Conservation (phyloP, 352 stramenopile genomes). For the Pythium aristosporum region DNA sequence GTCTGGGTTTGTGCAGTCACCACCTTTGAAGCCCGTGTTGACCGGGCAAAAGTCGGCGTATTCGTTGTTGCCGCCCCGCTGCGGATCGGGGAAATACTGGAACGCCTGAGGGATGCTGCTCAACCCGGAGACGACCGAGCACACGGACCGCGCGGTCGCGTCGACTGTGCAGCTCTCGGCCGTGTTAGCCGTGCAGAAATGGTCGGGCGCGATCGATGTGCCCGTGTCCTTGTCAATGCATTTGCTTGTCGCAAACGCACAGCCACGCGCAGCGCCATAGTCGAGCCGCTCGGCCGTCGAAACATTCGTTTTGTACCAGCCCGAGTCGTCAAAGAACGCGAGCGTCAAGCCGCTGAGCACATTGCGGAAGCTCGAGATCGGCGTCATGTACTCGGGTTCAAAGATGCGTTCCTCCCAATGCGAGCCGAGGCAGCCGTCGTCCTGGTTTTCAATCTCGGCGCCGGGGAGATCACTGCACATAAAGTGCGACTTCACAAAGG, state of each 20-base stretch:
- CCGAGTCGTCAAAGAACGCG: constrained; percentile 82
- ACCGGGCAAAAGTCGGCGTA: constrained; percentile 81
- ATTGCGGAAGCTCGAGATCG: constrained; percentile 74
- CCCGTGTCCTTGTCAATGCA: constrained; percentile 61
- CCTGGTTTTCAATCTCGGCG: constrained; percentile 78
- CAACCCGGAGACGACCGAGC: constrained; percentile 41
- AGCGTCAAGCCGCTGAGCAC: constrained; percentile 69
- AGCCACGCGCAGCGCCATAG: constrained; percentile 68
- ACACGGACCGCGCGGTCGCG: constrained; percentile 63
- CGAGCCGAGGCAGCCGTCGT: constrained; percentile 68
- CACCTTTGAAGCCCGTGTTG: constrained; percentile 63
- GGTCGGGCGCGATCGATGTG: constrained; percentile 42
- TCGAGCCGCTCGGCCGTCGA: constrained; percentile 51
- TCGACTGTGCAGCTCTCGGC: constrained; percentile 79
- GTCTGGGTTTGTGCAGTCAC: constrained; percentile 57
- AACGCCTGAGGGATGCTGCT: constrained; percentile 44
- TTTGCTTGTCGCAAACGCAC: constrained; percentile 59
- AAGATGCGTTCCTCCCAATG: constrained; percentile 87
- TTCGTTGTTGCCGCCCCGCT: constrained; percentile 53
- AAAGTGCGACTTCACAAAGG: constrained; percentile 69
- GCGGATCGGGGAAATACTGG: constrained; percentile 62
- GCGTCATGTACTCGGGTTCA: constrained; percentile 81
- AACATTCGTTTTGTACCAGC: constrained; percentile 72
- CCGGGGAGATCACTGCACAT: constrained; percentile 52
- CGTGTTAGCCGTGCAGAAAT: constrained; percentile 61